phyloP scores from a whole-genome alignment of 2,329 filamentous ascomycete species.

The Chrysoporthe cubensis region DNA sequence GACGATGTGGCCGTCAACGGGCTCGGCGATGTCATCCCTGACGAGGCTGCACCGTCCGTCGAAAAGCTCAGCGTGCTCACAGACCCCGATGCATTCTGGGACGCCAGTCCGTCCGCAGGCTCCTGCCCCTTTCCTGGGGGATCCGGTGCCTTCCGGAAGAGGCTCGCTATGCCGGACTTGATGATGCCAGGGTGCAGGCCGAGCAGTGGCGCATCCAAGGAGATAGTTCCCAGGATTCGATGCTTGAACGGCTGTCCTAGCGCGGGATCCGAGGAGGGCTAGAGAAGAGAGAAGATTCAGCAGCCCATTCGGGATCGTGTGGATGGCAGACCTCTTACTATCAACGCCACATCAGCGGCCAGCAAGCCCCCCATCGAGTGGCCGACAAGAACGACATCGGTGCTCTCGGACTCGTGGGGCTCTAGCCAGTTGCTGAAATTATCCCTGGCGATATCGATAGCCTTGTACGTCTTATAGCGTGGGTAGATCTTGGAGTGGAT shows the following conservation, averaged over 20 bases:
- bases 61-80: conserved; percentile 32
- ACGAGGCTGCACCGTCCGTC: conserved; percentile 15
- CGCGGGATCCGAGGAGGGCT: conserved; percentile 43
- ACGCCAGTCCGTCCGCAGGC: conserved; percentile 24
- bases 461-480: conserved; percentile 74
- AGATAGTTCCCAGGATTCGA: conserved; percentile 77
- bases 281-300: not conserved
- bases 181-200: conserved; percentile 90
- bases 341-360: conserved; percentile 76
- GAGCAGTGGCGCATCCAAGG: conserved; percentile 84
- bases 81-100: conserved; percentile 28
- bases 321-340: conserved; percentile 44
- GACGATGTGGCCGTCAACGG: conserved; percentile 24
- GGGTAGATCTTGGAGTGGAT: conserved; percentile 89
- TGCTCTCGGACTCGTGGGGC: conserved; percentile 73
- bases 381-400: conserved; percentile 81
- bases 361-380: conserved; percentile 91
- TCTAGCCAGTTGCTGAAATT: conserved; percentile 83
- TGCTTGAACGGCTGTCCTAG: conserved; percentile 61
- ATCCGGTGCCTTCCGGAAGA: conserved; percentile 62
- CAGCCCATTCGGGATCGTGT: not conserved
- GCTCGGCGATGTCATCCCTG: conserved; percentile 31
- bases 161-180: conserved; percentile 76
- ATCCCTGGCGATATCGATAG: conserved; percentile 74
- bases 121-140: conserved; percentile 34